phyloP scores from a whole-genome alignment of 257 asterid genomes.

The Solanum piurae region DNA sequence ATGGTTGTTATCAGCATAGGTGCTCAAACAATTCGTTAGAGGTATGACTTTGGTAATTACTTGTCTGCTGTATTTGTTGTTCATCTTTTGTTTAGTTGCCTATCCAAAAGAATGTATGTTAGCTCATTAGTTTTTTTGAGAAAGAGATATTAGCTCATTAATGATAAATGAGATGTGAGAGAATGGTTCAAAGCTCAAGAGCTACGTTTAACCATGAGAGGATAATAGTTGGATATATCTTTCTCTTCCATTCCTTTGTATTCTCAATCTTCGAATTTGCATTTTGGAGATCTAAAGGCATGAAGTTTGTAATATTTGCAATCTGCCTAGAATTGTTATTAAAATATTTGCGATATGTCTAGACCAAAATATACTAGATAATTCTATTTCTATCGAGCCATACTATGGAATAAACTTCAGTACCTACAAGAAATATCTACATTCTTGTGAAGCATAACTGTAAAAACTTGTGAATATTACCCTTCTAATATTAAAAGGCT shows the following conservation, averaged over 20 bases:
- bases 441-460: not conserved
- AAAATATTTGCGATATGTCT: not conserved
- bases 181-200: not conserved
- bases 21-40: slow-evolving; percentile 63
- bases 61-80: not conserved
- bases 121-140: not conserved
- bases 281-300: not conserved
- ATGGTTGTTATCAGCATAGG: slow-evolving; percentile 87
- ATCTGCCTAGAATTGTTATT: not conserved
- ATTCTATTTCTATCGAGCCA: not conserved
- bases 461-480: not conserved
- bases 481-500: not conserved
- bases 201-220: not conserved
- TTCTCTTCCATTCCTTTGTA: not conserved
- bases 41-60: slow-evolving; percentile 31
- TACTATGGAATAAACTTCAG: not conserved
- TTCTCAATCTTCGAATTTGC: not conserved
- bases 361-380: not conserved
- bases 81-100: not conserved
- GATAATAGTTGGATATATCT: not conserved
- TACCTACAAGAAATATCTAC: not conserved
- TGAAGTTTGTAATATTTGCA: not conserved
- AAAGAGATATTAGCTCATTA: not conserved
- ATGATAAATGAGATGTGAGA: not conserved
- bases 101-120: not conserved